These are phyloP conservation scores for Houttuynia cordata DNA, from an alignment of 164 flowering plant genomes.

Conservation along the genomic window DNA sequence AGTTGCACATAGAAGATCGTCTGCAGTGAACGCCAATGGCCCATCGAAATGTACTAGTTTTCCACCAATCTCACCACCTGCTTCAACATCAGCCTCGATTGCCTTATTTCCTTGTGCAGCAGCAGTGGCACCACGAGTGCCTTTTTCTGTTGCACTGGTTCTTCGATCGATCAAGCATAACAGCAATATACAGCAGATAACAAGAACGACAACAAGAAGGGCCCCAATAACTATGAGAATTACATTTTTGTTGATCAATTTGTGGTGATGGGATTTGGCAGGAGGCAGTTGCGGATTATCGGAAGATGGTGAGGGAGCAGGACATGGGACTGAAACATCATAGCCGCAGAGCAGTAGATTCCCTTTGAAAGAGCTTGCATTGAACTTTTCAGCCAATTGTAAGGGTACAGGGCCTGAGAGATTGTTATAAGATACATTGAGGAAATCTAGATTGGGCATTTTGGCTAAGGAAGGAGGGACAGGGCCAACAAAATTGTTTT, in stretches of 20 bases:
- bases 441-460: conserved; percentile 35
- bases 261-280: conserved; percentile 18
- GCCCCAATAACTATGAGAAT: conserved; percentile 67
- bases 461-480: conserved; percentile 50
- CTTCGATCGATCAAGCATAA: conserved; percentile 58
- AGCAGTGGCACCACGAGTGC: conserved; percentile 13
- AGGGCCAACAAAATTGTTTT: conserved; percentile 44
- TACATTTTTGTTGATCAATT: conserved; percentile 51
- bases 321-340: conserved; percentile 40
- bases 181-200: conserved; percentile 51
- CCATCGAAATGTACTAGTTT: conserved; percentile 93
- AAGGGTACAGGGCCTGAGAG: conserved; percentile 78
- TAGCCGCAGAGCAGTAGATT: conserved; percentile 83
- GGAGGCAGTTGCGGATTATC: conserved; percentile 18
- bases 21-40: conserved; percentile 77
- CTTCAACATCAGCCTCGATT: conserved; percentile 31
- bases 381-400: conserved; percentile 48
- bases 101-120: conserved; percentile 23
- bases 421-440: conserved; percentile 78
- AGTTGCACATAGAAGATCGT: conserved; percentile 86
- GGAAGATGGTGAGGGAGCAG: conserved; percentile 28
- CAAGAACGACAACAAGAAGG: conserved; percentile 39
- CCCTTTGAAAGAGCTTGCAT: conserved; percentile 72
- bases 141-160: conserved; percentile 21
- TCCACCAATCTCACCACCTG: conserved; percentile 71